Conservation (phyloP, 805 yeast genomes). For the Candida saitoana region DNA sequence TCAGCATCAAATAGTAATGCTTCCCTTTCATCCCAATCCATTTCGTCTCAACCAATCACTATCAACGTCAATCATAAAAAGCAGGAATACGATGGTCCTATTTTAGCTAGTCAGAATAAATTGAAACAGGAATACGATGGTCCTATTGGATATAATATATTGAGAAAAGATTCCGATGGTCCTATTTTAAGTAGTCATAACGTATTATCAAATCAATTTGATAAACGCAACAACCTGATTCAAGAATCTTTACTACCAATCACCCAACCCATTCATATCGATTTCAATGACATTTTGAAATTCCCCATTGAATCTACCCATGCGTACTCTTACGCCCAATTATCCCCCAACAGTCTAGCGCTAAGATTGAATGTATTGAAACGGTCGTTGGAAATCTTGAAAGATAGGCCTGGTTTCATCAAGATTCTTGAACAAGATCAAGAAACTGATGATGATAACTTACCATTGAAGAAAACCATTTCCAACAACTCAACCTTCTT, state of each 20-base stretch:
- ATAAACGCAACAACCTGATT: not conserved
- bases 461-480: not conserved
- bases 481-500: slow-evolving; percentile 1
- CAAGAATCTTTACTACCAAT: not conserved
- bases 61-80: not conserved
- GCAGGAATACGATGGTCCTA: too few relatives aligned
- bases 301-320: slow-evolving; percentile 80
- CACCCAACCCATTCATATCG: slow-evolving; percentile 1
- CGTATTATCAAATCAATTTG: not conserved
- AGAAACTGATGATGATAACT: not conserved
- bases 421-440: slow-evolving; percentile 4
- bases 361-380: slow-evolving; percentile 70
- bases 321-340: slow-evolving; percentile 78
- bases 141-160: not conserved
- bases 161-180: not conserved
- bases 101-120: not conserved
- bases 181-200: not conserved
- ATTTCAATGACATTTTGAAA: slow-evolving; percentile 42
- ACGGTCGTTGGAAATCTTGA: slow-evolving; percentile 68
- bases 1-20: not conserved
- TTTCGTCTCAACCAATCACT: not conserved
- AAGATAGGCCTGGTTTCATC: slow-evolving; percentile 54
- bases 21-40: not conserved
- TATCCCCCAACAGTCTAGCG: slow-evolving; percentile 77
- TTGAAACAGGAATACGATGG: too few relatives aligned